These are phyloP conservation scores for Trametes hirsuta DNA, from an alignment of 1,284 basidiomycete genomes.

Conservation along the genomic window DNA sequence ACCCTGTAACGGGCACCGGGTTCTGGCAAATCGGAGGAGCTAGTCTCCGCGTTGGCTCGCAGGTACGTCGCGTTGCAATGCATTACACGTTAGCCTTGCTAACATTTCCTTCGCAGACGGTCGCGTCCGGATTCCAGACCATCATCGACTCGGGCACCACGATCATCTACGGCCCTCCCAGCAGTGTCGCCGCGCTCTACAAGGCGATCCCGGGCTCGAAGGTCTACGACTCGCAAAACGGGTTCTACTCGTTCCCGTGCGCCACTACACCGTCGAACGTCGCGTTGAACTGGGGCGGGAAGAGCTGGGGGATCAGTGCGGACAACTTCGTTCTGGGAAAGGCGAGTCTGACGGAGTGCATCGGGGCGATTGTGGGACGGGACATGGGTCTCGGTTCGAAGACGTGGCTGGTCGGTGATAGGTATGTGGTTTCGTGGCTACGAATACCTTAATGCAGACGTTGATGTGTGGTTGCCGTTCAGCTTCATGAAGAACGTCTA, in stretches of 20 bases:
- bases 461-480: too few species aligned
- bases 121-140: slow-evolving; percentile 1
- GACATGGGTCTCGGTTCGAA: slow-evolving; percentile 30
- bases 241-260: slow-evolving; percentile 38
- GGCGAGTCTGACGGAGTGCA: slow-evolving; percentile 23
- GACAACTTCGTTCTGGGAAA: slow-evolving; percentile 35
- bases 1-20: slow-evolving; percentile 4
- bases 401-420: slow-evolving; percentile 35
- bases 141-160: slow-evolving; percentile 53
- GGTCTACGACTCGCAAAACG: slow-evolving; percentile 30
- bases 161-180: slow-evolving; percentile 52
- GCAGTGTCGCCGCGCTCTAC: slow-evolving; percentile 48
- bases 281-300: slow-evolving; percentile 37
- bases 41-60: too few species aligned
- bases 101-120: too few species aligned
- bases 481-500: too few species aligned
- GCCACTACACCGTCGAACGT: slow-evolving; percentile 25
- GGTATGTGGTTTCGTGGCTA: slow-evolving; percentile 6
- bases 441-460: too few species aligned
- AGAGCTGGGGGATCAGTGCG: slow-evolving; percentile 31
- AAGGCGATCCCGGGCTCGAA: slow-evolving; percentile 44
- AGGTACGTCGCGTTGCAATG: too few species aligned
- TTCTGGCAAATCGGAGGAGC: slow-evolving; percentile 47
- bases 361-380: slow-evolving; percentile 32
- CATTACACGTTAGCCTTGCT: too few species aligned